Base-by-base conservation (phyloP, 2,329 filamentous ascomycete genomes). In the Samsoniella hepiali region DNA sequence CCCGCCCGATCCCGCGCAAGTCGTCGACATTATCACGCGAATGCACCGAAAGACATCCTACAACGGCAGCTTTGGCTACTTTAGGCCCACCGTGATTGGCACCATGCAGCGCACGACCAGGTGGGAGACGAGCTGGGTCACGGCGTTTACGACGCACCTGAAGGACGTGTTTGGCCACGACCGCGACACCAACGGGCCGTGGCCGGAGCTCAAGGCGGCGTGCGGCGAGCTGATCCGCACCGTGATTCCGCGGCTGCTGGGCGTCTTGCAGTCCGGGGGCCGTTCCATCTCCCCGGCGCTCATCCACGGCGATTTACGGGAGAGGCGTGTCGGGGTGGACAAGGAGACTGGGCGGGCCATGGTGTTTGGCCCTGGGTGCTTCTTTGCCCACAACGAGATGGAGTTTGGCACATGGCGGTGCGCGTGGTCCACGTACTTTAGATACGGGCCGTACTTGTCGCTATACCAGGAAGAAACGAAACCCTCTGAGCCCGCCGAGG, bases 71-170 rank as follows among this genome's bases (percentile, higher is more conserved):
- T 77, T 77, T 54, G 74, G 75, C 5, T 78, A 76, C 45, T 68
- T 68, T 27, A 57, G 73, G 2, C 68, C 68, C 5, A 76, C 74
- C 1, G 74, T 67, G 54, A 67, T 69, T 11, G 74, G 74, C 5
- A 69, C 69, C 4, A 63, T 71, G 7, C 68, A 70, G 0, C 69
- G 70, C 63, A 58, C 64, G 11, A 67, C 69, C 6, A 68, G 67
- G 0, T 78, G 74, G 75, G 68, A 74, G 27, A 68, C 71, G 5
- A 75, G 67, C 56, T 78, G 77, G 77, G 71, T 75, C 44, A 63
- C 40, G 0, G 76, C 72, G 65, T 78, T 75, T 59, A 45, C 68
- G 8, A 34, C 62, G 17, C 63, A 49, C 45, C n/a, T 67, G 3
- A 13, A 40, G 7, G 60, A 64, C 13, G 63, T 56, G 9, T 55